Base-by-base conservation (phyloP, 2,329 filamentous ascomycete genomes). In the Rutstroemia sp. region DNA sequence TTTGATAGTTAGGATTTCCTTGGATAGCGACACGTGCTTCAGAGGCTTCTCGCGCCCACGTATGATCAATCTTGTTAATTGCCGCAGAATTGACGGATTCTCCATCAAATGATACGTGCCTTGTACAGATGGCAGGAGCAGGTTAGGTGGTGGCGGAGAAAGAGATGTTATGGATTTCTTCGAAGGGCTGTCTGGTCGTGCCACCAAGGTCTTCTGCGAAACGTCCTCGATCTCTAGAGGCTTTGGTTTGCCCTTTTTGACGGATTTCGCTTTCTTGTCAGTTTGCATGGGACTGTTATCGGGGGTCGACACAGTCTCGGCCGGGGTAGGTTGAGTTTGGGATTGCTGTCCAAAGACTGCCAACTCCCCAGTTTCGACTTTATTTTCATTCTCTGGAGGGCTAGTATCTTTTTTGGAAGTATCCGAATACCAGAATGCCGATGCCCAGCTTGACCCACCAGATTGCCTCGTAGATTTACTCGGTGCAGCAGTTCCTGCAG, bases 11-110 rank as follows among this genome's bases (percentile, higher is more conserved):
- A 83, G 87, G 0, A 82, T 77, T 7, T 88, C 82, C 46, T 83
- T 84, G 6, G 83, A 73, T 34, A 89, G 79, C 62, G 83, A 86
- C 5, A 96, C 83, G 69, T 96, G 88, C 50, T 81, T 84, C 16
- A 78, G 78, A 3, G 81, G 76, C 7, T 78, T 70, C 50, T 84
- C 79, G 44, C 78, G 76, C 1, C 78, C 76, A 30, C 78, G 74
- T 10, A 84, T 72, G 3, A 87, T 69, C 54, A 88, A 67, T 69
- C 80, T 73, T 52, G 79, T 68, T 64, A 88, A 76, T 72, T 89
- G 77, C 61, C 85, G 81, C n/a, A 90, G 67, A 16, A 91, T 80
- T 5, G 87, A 87, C 1, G 87, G 84, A 57, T 82, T 84, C 30
- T 84, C 79, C 61, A 83, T 83, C 72, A 83, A 75, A 34, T 71